Evolutionary conservation across 495 filamentous ascomycete species (phyloP), one percentile per base, ranked within the genome.

Genomic region (Talaromyces stipitatus): DNA sequence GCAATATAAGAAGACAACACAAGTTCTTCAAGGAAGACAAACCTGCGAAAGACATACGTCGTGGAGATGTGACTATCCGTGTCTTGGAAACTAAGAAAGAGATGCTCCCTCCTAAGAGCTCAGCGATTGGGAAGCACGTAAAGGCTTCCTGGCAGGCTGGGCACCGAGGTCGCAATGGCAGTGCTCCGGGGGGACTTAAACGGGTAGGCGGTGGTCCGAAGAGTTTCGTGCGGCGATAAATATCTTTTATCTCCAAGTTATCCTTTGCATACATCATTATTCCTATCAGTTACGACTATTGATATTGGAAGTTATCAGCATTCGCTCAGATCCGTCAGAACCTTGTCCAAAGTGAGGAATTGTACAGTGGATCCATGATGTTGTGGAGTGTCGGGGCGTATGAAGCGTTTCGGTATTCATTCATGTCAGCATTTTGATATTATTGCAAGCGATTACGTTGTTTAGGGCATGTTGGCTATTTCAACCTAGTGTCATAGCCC

Each of bases 21-120:
- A 73, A 73, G 29, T 79, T 83, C 55, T 63, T 82, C 38, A 76
- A 82, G 23, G 72, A 70, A 45, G 74, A 82, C 51, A 79, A 77
- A 56, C 69, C 72, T 11, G 71, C 79, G 32, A 84, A 81, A 68
- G 81, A 84, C 62, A 62, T 84, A 33, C 74, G 69, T 54, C 72
- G 72, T 52, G 80, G 78, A 8, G 70, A 75, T 43, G 65, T 83
- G 33, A 78, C 69, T 14, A 77, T 85, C 41, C 70, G 73, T 26
- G 81, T 85, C 2, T 64, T 84, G 43, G 73, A 74, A 59, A 65
- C 66, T 26, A 56, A 67, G 9, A 70, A 66, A 50, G 59, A 66
- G 0, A 56, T 71, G 5, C 64, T 84, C 55, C 66, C 80, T 4
- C 82, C 82, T 0, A 80, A 76, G 59, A 70, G 74, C 6, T 78